phyloP scores from a whole-genome alignment of 441 rosid genomes.

The Raphanus hybrid region DNA sequence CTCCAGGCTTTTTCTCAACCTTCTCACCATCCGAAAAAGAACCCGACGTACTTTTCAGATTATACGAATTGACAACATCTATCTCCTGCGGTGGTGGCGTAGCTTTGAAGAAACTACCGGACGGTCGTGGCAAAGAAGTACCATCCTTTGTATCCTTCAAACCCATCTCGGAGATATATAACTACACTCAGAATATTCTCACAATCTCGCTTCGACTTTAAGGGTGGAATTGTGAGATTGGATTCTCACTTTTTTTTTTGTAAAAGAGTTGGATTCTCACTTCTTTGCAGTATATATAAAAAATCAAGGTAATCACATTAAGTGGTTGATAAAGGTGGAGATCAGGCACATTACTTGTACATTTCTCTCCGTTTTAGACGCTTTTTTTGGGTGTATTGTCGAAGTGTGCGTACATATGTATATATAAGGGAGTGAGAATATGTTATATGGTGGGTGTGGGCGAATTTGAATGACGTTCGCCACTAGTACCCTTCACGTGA shows the following conservation, averaged over 20 bases:
- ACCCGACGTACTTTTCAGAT: constrained; percentile 32
- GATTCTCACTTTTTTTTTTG: background rate
- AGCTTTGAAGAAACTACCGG: constrained; percentile 25
- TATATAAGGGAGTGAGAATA: constrained; percentile 35
- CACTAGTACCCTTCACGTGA: constrained; percentile 38
- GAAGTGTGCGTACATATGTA: constrained; percentile 6
- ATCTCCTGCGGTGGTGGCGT: constrained; percentile 4
- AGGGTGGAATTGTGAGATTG: constrained; percentile 11
- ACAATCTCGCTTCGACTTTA: constrained; percentile 8
- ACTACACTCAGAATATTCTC: constrained; percentile 27
- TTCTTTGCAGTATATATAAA: constrained; percentile 1
- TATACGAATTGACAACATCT: background rate
- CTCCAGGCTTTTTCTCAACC: constrained; percentile 56
- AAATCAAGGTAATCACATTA: constrained; percentile 26
- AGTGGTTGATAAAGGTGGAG: constrained; percentile 25
- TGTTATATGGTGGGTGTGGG: constrained; percentile 35
- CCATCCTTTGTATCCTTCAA: constrained; percentile 23
- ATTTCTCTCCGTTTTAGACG: constrained; percentile 5
- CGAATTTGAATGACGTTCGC: constrained; percentile 33
- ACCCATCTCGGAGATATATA: constrained; percentile 19
- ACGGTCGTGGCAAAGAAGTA: constrained; percentile 24
- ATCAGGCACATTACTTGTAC: constrained; percentile 15
- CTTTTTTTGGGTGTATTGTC: constrained; percentile 13
- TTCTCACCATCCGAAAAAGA: constrained; percentile 22
- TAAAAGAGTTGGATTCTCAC: background rate